Conservation (phyloP, 139 green algal genomes). For the Picochlorum costavermella region DNA sequence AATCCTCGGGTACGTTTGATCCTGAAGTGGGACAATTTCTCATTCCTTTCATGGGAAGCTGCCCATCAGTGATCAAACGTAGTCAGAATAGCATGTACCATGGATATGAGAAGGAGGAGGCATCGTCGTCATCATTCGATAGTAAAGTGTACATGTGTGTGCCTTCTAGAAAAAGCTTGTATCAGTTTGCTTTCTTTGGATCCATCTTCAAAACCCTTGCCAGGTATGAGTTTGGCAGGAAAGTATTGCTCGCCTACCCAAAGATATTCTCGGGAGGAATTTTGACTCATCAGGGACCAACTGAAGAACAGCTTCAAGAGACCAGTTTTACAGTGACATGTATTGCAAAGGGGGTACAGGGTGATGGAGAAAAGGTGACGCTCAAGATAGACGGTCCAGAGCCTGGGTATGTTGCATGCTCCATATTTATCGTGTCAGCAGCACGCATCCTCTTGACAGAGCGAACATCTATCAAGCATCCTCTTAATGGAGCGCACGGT, state of each 20-base stretch:
- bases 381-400: constrained; percentile 35
- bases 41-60: constrained; percentile 55
- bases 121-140: constrained; percentile 26
- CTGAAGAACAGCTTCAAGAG: constrained; percentile 37
- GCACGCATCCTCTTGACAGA: constrained; percentile 45
- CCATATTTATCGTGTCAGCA: constrained; percentile 43
- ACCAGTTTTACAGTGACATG: constrained; percentile 38
- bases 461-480: constrained; percentile 2
- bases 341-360: constrained; percentile 21
- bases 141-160: constrained; percentile 41
- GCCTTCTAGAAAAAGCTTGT: constrained; percentile 15
- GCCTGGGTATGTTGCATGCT: constrained; percentile 52
- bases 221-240: constrained; percentile 31
- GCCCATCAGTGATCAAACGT: constrained; percentile 47
- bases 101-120: constrained; percentile 9
- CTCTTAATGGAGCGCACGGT: background rate
- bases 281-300: constrained; percentile 49
- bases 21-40: constrained; percentile 19
- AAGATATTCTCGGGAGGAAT: constrained; percentile 37
- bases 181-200: constrained; percentile 37
- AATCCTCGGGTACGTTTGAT: constrained; percentile 12
- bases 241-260: constrained; percentile 35
- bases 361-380: constrained; percentile 20
- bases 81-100: constrained; percentile 26
- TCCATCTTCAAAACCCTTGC: constrained; percentile 34